Base-by-base conservation (phyloP, 768 basidiomycete species). In the Agrocybe praecox region DNA sequence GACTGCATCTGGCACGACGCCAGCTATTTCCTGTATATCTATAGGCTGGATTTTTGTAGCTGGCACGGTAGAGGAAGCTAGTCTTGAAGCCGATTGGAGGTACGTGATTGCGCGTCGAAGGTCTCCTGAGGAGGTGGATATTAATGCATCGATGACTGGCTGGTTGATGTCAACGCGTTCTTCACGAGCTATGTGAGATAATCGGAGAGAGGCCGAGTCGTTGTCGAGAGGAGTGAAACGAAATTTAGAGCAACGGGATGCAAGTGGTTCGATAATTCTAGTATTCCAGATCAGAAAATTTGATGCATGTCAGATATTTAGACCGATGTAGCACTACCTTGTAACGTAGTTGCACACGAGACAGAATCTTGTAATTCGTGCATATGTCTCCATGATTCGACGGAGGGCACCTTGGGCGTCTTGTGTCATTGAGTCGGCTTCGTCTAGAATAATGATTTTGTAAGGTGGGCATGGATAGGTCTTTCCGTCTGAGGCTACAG, bases 311-410 rank as follows among this genome's bases (percentile, higher is more conserved):
- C 6, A 19, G 9, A 29, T 24, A 26, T 18, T 15, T 11, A 40
- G 44, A 24, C 55, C 42, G 33, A 24, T 14, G 23, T 1, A 17
- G 17, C 19, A 83, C 54, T 32, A 95, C 96, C 97, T 84, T 4
- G 97, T 99, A 46, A 99, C 97, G 71, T 98, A 99, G 77, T 99
- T 99, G 77, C 97, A 99, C 17, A 98, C 94, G 19, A 99, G 79
- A 72, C 97, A 99, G 75, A 99, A 99, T 5, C 97, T 83, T 29
- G 97, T 99, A 69, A 98, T 98, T 54, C 90, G 84, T 17, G 93
- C 93, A 66, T 98, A 95, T n/a, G 88, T 96, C 73, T 99, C 97
- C 97, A 99, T 99, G 69, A 98, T 98, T n/a, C 97, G 85, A 42
- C 97, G 82, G 40, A 99, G 78, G 0, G 97, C 97, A 32, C 90